A percentile compares a stretch with the other conserved stretches of the same genome.
Conservation (phyloP, 2,329 filamentous ascomycete species). For the Neocatenulostroma microsporum region DNA sequence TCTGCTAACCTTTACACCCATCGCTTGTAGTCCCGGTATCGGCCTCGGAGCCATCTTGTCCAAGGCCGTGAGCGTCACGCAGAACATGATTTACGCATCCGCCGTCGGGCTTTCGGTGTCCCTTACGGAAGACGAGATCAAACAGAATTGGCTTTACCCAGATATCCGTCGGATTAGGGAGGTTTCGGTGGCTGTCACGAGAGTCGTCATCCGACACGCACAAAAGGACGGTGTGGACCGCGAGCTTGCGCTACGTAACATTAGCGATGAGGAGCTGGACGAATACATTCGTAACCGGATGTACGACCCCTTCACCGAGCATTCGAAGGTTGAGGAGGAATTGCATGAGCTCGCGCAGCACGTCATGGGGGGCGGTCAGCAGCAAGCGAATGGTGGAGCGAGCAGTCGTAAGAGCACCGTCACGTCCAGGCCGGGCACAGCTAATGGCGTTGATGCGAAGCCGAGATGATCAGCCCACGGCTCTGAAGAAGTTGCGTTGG, state of each 20-base stretch:
- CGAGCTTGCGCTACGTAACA: slow-evolving; percentile 52
- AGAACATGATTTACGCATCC: slow-evolving; percentile 95
- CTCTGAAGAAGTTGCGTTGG: too few relatives aligned
- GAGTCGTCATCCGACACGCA: slow-evolving; percentile 88
- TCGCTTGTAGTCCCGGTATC: too few relatives aligned
- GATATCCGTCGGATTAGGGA: slow-evolving; percentile 86
- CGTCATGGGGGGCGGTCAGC: slow-evolving; percentile 3
- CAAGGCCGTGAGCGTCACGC: slow-evolving; percentile 78
- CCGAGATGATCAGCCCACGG: too few relatives aligned
- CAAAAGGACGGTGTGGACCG: slow-evolving; percentile 62
- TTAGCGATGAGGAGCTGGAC: slow-evolving; percentile 61
- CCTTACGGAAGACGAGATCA: slow-evolving; percentile 72
- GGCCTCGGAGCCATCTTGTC: slow-evolving; percentile 87
- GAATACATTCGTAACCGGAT: slow-evolving; percentile 53
- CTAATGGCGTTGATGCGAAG: too few relatives aligned
- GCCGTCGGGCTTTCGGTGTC: slow-evolving; percentile 71
- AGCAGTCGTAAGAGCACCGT: too few relatives aligned
- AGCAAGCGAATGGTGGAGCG: too few relatives aligned
- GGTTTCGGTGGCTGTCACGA: slow-evolving; percentile 75
- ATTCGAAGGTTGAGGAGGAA: slow-evolving; percentile 34
- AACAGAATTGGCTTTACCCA: slow-evolving; percentile 77
- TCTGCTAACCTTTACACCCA: too few relatives aligned
- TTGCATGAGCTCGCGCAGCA: slow-evolving; percentile 18
- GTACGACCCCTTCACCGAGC: slow-evolving; percentile 45
- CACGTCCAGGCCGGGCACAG: slow-evolving; percentile 2